Base-by-base conservation (phyloP, 2,329 filamentous ascomycete genomes). In the Xenosphaeropsis pyriputrescens region DNA sequence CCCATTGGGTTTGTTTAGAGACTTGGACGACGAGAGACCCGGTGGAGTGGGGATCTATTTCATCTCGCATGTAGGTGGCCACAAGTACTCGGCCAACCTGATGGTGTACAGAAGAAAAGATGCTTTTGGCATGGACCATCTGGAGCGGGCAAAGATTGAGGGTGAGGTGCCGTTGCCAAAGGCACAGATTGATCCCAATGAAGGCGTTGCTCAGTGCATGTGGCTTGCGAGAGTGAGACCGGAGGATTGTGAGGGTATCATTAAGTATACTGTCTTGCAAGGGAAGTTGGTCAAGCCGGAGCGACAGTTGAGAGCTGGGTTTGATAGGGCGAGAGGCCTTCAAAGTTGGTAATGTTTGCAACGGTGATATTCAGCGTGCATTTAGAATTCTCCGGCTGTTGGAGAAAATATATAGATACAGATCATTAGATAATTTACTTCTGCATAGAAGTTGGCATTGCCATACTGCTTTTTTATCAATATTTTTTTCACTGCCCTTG, bases 41-140 rank as follows among this genome's bases (percentile, higher is more conserved):
- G 89, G 89, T 9, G 91, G 91, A 11, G 89, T 95, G 5, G 89
- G 85, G 1, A 84, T 98, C 46, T 94, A 94, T 62, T 96, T 95
- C 55, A 93, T 96, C 53, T 89, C 78, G 47, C 91, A 98, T 54
- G 86, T 95, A 2, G 91, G 91, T 18, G 91, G 91, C 0, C 91
- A 98, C 65, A 95, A 95, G 63, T 96, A 93, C 61, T 78, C 79
- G 34, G 91, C 91, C 18, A 98, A 98, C 51, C 75, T 96, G 49
- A 83, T 98, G 65, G 68, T 98, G 1, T 96, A 98, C 57, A 72
- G 91, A 8, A 69, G 50, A 40, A 43, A 47, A 31, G 45, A 57
- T 43, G 54, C 54, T 5, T 56, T 55, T 43, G 54, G 54, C 6
- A 18, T 55, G 14, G 52, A 55, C 34, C 31, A 41, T 6, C 37